A percentile compares a stretch with the other conserved stretches of the same genome.
These are phyloP conservation scores for Podaxis sp. DNA, from an alignment of 768 basidiomycete species.

Conservation along the genomic window DNA sequence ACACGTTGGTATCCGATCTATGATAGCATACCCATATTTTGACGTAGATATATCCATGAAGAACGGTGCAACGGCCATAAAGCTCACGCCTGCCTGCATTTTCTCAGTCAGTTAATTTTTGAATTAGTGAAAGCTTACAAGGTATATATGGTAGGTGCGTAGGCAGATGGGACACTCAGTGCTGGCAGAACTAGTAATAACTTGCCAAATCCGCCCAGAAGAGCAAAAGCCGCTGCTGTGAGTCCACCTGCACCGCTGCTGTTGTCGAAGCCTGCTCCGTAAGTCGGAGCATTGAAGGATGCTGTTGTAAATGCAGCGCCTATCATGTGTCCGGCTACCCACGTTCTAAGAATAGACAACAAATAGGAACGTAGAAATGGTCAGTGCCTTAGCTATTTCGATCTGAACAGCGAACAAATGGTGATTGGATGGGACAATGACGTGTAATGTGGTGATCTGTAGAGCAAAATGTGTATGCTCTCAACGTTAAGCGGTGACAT, in stretches of 20 bases:
- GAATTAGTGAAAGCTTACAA: slow-evolving; percentile 35
- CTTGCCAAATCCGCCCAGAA: slow-evolving; percentile 65
- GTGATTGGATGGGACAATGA: too few relatives aligned
- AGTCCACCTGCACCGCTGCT: slow-evolving; percentile 64
- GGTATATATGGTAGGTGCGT: slow-evolving; percentile 77
- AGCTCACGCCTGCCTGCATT: slow-evolving; percentile 42
- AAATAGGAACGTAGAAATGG: too few relatives aligned
- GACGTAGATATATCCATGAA: slow-evolving; percentile 64
- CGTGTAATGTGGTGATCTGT: too few relatives aligned
- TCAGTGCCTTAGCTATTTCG: too few relatives aligned
- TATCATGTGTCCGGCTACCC: slow-evolving; percentile 48
- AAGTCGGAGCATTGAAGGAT: slow-evolving; percentile 53
- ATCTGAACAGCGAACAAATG: too few relatives aligned
- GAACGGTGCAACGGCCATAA: slow-evolving; percentile 62
- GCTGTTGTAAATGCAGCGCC: slow-evolving; percentile 69
- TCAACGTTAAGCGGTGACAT: too few relatives aligned
- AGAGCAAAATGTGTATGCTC: too few relatives aligned
- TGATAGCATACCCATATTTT: slow-evolving; percentile 51
- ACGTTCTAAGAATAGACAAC: too few relatives aligned
- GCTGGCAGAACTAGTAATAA: slow-evolving; percentile 71
- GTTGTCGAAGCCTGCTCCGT: slow-evolving; percentile 51
- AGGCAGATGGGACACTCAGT: slow-evolving; percentile 70
- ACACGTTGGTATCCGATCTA: neutral
- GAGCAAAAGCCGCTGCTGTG: slow-evolving; percentile 57
- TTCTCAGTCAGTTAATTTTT: neutral